Evolutionary conservation across 1,139 yeast genomes (phyloP).

Genomic region (Candida mesenterica): DNA sequence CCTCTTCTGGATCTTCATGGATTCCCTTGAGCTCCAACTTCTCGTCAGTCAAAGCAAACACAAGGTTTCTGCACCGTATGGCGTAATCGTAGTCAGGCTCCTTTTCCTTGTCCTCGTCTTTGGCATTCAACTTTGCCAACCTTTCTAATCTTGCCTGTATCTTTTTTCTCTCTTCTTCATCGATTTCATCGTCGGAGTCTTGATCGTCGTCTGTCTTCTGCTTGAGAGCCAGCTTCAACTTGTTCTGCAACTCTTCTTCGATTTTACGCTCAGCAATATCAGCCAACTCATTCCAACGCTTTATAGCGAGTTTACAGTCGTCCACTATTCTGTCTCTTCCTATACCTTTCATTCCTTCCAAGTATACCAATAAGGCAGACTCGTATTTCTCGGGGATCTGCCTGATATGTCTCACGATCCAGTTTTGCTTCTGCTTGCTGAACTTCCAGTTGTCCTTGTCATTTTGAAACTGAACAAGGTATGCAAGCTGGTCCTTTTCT

Average conservation of each 20-base stretch:
- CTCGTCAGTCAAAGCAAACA: slow-evolving; percentile 38
- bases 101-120: slow-evolving; percentile 16
- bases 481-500: slow-evolving; percentile 77
- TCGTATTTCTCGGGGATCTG: slow-evolving; percentile 57
- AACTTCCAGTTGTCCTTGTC: slow-evolving; percentile 80
- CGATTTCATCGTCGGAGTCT: slow-evolving; percentile 8
- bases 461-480: slow-evolving; percentile 62
- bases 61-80: slow-evolving; percentile 40
- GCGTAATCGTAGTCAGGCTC: slow-evolving; percentile 38
- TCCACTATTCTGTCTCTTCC: slow-evolving; percentile 57
- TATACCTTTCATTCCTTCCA: slow-evolving; percentile 74
- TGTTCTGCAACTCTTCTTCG: slow-evolving; percentile 32
- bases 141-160: slow-evolving; percentile 10
- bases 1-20: slow-evolving; percentile 17
- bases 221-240: slow-evolving; percentile 5
- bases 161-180: slow-evolving; percentile 6
- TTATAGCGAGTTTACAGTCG: slow-evolving; percentile 48
- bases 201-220: slow-evolving; percentile 13
- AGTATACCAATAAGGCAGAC: slow-evolving; percentile 53
- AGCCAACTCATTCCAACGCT: slow-evolving; percentile 57
- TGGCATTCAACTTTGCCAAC: slow-evolving; percentile 15
- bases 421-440: slow-evolving; percentile 90
- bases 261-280: slow-evolving; percentile 39
- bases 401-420: slow-evolving; percentile 75
- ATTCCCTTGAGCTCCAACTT: slow-evolving; percentile 35